These are phyloP conservation scores for Salvia rosmarinus DNA, from an alignment of 257 asterid species.

Conservation along the genomic window DNA sequence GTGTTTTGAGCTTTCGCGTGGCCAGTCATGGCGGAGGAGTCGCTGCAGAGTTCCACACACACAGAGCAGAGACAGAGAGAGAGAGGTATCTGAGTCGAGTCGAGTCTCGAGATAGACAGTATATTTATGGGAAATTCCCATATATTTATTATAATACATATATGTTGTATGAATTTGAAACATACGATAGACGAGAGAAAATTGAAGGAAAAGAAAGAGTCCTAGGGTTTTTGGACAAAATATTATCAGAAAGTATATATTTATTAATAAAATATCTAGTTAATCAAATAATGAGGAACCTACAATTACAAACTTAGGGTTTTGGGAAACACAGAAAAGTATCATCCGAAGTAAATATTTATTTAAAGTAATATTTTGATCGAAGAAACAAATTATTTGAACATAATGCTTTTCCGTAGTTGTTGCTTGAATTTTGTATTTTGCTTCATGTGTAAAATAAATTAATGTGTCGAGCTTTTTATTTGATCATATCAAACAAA, in stretches of 20 bases:
- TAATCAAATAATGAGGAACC: neutral
- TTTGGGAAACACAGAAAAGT: no score
- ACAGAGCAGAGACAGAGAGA: neutral
- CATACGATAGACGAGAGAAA: neutral
- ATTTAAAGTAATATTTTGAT: no score
- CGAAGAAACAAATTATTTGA: neutral
- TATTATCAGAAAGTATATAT: no score
- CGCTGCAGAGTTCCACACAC: slow-evolving; percentile 21
- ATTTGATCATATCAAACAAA: no score
- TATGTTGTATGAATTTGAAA: no score
- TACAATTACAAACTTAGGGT: no score
- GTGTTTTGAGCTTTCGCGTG: slow-evolving; percentile 25
- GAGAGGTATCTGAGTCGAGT: neutral
- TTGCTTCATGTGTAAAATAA: neutral
- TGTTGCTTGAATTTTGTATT: neutral
- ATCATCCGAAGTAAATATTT: no score
- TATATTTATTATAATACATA: no score
- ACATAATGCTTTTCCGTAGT: neutral
- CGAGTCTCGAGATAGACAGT: neutral
- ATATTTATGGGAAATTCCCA: no score
- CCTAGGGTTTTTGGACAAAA: slow-evolving; percentile 13
- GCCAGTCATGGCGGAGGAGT: slow-evolving; percentile 36
- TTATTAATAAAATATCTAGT: neutral
- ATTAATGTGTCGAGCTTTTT: no score
- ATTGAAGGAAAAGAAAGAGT: neutral